These are phyloP conservation scores for Kodamaea sp. DNA, from an alignment of 1,139 yeast genomes.

Conservation along the genomic window DNA sequence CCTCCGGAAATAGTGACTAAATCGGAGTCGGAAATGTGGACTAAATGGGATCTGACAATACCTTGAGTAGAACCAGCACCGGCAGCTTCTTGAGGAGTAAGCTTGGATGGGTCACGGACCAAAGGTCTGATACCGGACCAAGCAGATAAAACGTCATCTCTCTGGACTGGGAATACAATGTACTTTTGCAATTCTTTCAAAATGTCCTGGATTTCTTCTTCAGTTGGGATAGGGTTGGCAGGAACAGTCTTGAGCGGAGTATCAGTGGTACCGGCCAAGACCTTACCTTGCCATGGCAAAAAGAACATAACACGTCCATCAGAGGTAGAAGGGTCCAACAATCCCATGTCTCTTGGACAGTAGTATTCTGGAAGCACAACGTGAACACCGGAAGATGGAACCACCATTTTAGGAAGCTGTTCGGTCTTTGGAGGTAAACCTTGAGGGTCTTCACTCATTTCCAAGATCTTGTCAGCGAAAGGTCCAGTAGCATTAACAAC, in stretches of 20 bases:
- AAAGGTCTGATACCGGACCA: conserved; percentile 98
- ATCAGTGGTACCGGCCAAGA: conserved; percentile 95
- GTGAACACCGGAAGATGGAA: conserved; percentile 94
- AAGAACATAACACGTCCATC: conserved; percentile 98
- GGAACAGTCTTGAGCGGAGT: conserved; percentile 76
- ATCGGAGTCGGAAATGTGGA: conserved; percentile 70
- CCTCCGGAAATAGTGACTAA: conserved; percentile 93
- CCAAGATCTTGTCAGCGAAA: conserved; percentile 78
- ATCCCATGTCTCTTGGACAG: conserved; percentile 85
- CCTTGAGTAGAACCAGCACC: conserved; percentile 65
- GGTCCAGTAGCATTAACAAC: conserved; percentile 96
- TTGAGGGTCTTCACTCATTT: conserved; percentile 75
- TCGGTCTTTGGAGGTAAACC: conserved; percentile 60
- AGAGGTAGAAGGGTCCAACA: conserved; percentile 86
- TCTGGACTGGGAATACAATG: conserved; percentile 81
- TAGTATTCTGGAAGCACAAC: conserved; percentile 89
- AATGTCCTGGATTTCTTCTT: conserved; percentile 87
- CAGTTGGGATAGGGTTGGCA: conserved; percentile 81
- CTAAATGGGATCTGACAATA: conserved; percentile 85
- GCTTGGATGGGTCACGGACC: conserved; percentile 79
- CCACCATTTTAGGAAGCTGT: conserved; percentile 72
- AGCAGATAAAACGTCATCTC: conserved; percentile 91
- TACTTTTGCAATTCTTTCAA: conserved; percentile 86
- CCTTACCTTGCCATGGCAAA: conserved; percentile 98
- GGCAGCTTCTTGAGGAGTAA: conserved; percentile 48